phyloP scores from a whole-genome alignment of 2,329 filamentous ascomycete genomes.

The Gaeumannomyces tritici region DNA sequence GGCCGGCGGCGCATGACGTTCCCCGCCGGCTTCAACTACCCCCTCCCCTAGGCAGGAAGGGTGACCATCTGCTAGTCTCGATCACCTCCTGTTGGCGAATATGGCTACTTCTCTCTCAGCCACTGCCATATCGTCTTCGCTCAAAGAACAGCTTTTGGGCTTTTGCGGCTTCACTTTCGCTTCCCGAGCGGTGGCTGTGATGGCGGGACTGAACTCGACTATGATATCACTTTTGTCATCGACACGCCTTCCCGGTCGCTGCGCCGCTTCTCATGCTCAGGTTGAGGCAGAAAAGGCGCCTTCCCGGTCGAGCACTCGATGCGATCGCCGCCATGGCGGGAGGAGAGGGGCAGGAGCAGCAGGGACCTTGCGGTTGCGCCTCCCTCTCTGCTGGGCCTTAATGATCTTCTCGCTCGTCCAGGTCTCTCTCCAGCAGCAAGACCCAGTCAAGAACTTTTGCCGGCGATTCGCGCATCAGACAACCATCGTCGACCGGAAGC shows the following conservation, averaged over 20 bases:
- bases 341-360: not conserved
- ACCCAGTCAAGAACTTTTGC: constrained; percentile 45
- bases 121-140: not conserved
- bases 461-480: constrained; percentile 49
- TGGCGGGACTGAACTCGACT: not conserved
- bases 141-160: not conserved
- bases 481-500: constrained; percentile 44
- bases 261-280: not conserved
- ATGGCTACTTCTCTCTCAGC: not conserved
- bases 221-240: not conserved
- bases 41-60: not conserved
- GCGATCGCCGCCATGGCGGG: not conserved
- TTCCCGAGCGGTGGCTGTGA: not conserved
- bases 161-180: not conserved
- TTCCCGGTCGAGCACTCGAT: not conserved
- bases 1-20: not conserved
- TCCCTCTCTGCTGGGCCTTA: not conserved
- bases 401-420: constrained; percentile 3
- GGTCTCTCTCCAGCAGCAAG: constrained; percentile 24
- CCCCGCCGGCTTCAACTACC: not conserved
- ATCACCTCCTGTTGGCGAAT: not conserved
- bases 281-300: not conserved
- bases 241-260: not conserved
- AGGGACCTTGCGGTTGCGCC: not conserved
- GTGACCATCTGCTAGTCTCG: not conserved